phyloP scores from a whole-genome alignment of 768 basidiomycete genomes.

The Hebeloma cylindrosporum region DNA sequence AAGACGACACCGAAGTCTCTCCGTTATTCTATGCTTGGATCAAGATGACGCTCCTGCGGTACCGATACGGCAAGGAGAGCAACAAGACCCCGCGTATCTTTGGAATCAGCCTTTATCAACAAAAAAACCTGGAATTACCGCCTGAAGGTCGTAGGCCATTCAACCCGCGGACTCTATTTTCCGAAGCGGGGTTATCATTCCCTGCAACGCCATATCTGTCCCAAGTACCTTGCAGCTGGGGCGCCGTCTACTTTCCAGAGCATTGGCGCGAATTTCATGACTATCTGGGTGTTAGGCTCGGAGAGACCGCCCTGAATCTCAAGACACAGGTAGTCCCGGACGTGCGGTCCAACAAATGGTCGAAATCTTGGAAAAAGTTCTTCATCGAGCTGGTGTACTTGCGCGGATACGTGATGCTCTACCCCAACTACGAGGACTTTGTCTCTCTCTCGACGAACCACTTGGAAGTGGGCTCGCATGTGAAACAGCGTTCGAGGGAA shows the following conservation, averaged over 20 bases:
- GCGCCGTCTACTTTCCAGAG: conserved; percentile 86
- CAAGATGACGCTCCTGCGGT: conserved; percentile 76
- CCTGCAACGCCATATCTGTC: conserved; percentile 75
- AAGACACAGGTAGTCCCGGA: conserved; percentile 59
- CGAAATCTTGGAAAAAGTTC: conserved; percentile 83
- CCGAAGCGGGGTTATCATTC: conserved; percentile 34
- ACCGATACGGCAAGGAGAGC: conserved; percentile 57
- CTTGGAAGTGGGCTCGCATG: conserved; percentile 81
- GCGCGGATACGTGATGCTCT: conserved; percentile 84
- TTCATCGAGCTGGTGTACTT: conserved; percentile 86
- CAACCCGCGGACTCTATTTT: conserved; percentile 62
- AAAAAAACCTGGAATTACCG: conserved; percentile 75
- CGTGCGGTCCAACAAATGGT: conserved; percentile 81
- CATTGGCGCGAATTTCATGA: conserved; percentile 86
- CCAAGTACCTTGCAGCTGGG: conserved; percentile 90
- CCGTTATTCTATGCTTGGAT: conserved; percentile 84
- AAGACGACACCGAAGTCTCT: conserved; percentile 86
- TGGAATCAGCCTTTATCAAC: conserved; percentile 86
- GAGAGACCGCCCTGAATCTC: conserved; percentile 43
- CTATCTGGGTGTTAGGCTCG: conserved; percentile 72
- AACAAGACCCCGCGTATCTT: conserved; percentile 53
- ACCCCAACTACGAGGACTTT: conserved; percentile 77
- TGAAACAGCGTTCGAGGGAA: conserved; percentile 55
- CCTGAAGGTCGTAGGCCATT: conserved; percentile 67
- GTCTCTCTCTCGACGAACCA: conserved; percentile 87